Percentiles rank a stretch among this genome's conserved stretches.
These are phyloP conservation scores for Septoria linicola DNA, from an alignment of 2,329 filamentous ascomycete species.

Conservation along the genomic window DNA sequence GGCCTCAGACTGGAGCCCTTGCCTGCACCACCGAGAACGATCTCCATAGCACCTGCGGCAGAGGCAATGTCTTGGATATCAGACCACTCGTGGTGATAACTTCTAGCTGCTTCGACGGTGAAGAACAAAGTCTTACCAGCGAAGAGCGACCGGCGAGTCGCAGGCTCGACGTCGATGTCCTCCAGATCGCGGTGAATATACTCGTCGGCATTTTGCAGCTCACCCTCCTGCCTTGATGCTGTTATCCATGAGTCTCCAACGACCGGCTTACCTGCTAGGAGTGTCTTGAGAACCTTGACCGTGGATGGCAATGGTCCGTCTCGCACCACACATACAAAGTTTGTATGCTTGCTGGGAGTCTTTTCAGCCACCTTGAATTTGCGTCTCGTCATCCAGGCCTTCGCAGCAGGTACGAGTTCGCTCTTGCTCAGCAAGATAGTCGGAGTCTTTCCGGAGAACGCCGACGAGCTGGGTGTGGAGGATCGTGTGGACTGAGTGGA, in stretches of 20 bases:
- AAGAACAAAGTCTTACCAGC: slow-evolving; percentile 51
- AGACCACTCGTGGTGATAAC: slow-evolving; percentile 40
- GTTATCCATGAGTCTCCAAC: slow-evolving; percentile 50
- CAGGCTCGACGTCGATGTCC: slow-evolving; percentile 32
- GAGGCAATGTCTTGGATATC: slow-evolving; percentile 43
- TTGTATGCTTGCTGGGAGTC: slow-evolving; percentile 35
- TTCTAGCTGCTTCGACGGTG: slow-evolving; percentile 40
- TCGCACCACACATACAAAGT: slow-evolving; percentile 41
- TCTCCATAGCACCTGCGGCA: slow-evolving; percentile 40
- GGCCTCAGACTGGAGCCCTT: slow-evolving; percentile 27
- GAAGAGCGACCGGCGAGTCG: slow-evolving; percentile 48
- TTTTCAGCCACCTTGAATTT: slow-evolving; percentile 35
- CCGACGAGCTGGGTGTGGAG: slow-evolving; percentile 6
- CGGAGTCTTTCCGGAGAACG: slow-evolving; percentile 6
- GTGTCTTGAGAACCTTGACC: slow-evolving; percentile 46
- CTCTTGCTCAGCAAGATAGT: slow-evolving; percentile 30
- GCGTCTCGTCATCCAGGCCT: slow-evolving; percentile 38
- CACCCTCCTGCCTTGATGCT: slow-evolving; percentile 39
- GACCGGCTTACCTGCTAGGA: slow-evolving; percentile 46
- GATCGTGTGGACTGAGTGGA: background rate
- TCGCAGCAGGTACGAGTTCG: slow-evolving; percentile 19
- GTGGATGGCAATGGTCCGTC: slow-evolving; percentile 44
- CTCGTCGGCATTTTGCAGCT: slow-evolving; percentile 13
- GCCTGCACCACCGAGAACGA: slow-evolving; percentile 27
- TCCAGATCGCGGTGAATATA: slow-evolving; percentile 15